Conservation (phyloP, 495 filamentous ascomycete genomes). For the Trichoderma virens region DNA sequence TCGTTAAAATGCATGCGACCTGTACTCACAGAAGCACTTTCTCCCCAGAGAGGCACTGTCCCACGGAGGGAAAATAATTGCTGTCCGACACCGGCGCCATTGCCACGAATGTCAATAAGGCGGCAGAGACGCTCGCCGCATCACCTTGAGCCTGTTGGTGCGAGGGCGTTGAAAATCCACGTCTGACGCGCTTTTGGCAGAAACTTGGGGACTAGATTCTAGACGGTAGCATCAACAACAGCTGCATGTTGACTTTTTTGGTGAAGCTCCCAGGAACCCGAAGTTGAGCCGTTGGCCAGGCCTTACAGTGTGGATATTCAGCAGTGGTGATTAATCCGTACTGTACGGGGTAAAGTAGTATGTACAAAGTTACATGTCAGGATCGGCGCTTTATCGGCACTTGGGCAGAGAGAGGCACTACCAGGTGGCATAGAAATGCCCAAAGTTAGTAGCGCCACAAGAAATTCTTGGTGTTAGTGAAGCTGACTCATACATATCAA, state of each 20-base stretch:
- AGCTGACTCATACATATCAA: neutral
- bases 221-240: constrained; percentile 3
- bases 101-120: constrained; percentile 7
- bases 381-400: constrained; percentile 2
- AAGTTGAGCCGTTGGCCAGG: neutral
- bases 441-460: neutral
- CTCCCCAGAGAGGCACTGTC: constrained; percentile 39
- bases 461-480: neutral
- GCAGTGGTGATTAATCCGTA: too few species aligned
- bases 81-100: constrained; percentile 32
- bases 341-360: too few species aligned
- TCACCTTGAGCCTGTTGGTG: neutral
- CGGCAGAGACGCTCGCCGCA: constrained; percentile 1
- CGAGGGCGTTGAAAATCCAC: neutral
- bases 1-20: neutral
- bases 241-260: constrained; percentile 8
- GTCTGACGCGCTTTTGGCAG: neutral
- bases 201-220: neutral
- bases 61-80: constrained; percentile 41
- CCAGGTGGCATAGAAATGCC: neutral
- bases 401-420: neutral
- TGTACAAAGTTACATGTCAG: neutral
- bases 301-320: too few species aligned
- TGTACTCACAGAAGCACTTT: constrained; percentile 33
- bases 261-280: constrained; percentile 11